Evolutionary conservation across 768 basidiomycete genomes (phyloP).

Genomic region (Chalciporus pseudorubinellus): DNA sequence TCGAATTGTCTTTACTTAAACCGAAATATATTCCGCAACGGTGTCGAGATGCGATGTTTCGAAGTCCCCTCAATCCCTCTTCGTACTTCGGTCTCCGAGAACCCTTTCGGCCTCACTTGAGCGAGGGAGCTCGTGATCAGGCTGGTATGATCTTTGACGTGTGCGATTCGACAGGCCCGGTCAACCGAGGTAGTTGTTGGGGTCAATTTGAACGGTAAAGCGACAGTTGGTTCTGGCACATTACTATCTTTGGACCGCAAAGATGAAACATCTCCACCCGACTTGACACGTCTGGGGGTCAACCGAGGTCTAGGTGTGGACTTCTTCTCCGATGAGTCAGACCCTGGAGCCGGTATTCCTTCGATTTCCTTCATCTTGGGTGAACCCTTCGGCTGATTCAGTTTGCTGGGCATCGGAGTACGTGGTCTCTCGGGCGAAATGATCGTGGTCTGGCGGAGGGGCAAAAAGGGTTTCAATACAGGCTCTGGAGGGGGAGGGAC

Average conservation of each 20-base stretch:
- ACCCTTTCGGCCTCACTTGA: conserved; percentile 16
- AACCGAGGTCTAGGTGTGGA: conserved; percentile 10
- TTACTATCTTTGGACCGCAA: neutral
- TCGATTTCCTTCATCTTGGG: neutral
- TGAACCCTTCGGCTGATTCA: neutral
- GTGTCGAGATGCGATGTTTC: conserved; percentile 27
- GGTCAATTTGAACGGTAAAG: conserved; percentile 1
- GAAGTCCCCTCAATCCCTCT: conserved; percentile 25
- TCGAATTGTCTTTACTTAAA: conserved; percentile 19
- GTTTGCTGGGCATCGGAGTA: conserved; percentile 7
- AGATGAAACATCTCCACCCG: conserved; percentile 5
- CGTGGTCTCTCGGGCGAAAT: conserved; percentile 8
- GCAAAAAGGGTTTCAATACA: conserved; percentile 4
- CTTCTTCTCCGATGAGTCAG: conserved; percentile 11
- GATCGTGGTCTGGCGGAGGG: conserved; percentile 3
- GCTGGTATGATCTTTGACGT: conserved; percentile 15
- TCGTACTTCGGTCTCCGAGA: conserved; percentile 18
- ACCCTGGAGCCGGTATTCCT: neutral
- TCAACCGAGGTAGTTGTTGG: conserved; percentile 3
- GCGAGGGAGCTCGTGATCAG: neutral
- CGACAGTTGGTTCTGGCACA: neutral
- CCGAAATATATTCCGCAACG: conserved; percentile 32
- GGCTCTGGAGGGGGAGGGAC: neutral
- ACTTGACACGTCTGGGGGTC: conserved; percentile 14
- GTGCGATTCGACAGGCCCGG: conserved; percentile 16